phyloP scores from a whole-genome alignment of 139 green algal species.

The Chlorella sorokiniana region DNA sequence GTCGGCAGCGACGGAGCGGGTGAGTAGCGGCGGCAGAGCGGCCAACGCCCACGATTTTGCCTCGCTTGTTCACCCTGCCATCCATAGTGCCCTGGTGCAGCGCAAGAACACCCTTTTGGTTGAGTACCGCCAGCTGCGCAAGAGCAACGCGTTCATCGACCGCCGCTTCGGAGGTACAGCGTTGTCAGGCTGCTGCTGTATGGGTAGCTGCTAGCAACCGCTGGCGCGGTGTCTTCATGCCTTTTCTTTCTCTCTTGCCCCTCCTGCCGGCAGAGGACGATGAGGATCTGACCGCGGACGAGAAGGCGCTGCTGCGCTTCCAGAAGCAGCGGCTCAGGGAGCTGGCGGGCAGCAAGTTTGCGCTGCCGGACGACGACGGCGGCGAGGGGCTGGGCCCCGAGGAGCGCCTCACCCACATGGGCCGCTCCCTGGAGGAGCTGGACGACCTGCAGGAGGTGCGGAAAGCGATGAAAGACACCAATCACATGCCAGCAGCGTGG shows the following conservation, averaged over 20 bases:
- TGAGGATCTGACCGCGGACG: slow-evolving; percentile 75
- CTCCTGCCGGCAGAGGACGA: slow-evolving; percentile 75
- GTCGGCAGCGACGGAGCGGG: slow-evolving; percentile 51
- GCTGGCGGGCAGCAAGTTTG: slow-evolving; percentile 68
- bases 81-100: slow-evolving; percentile 39
- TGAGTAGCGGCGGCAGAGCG: neutral
- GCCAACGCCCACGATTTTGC: too few relatives aligned
- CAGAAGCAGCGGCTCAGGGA: slow-evolving; percentile 76
- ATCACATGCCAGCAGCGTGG: too few relatives aligned
- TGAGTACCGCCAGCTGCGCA: slow-evolving; percentile 87
- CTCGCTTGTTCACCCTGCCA: neutral
- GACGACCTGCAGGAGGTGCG: slow-evolving; percentile 35
- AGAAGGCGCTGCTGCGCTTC: slow-evolving; percentile 84
- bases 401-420: slow-evolving; percentile 67
- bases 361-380: slow-evolving; percentile 71
- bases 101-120: slow-evolving; percentile 90
- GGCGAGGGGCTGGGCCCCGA: slow-evolving; percentile 27
- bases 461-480: too few relatives aligned
- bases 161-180: slow-evolving; percentile 87
- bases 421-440: slow-evolving; percentile 49
- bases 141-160: slow-evolving; percentile 94
- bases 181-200: neutral
- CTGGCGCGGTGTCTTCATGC: neutral
- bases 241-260: neutral
- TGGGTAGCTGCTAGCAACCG: too few relatives aligned